phyloP scores from a whole-genome alignment of 2,329 filamentous ascomycete species.

The Ophiosphaerella narmari region DNA sequence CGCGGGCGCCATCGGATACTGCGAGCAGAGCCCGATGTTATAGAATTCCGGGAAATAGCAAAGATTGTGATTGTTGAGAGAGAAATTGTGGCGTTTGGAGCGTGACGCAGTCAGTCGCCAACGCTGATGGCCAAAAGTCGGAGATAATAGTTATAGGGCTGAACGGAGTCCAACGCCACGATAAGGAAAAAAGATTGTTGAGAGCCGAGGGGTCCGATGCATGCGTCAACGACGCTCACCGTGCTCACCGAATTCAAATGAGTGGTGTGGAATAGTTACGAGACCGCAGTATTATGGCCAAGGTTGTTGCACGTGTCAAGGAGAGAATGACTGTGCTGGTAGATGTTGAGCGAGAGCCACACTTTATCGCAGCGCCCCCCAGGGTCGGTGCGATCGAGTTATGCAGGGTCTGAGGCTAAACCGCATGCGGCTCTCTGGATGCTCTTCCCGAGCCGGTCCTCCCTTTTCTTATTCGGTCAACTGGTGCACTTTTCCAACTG shows the following conservation, averaged over 20 bases:
- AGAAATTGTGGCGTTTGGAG: background rate
- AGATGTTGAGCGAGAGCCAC: conserved; percentile 10
- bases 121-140: conserved; percentile 12
- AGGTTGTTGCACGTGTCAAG: background rate
- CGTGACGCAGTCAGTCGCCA: conserved; percentile 3
- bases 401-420: conserved; percentile 21
- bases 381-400: background rate
- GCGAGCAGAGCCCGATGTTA: background rate
- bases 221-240: background rate
- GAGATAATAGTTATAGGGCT: conserved; percentile 9
- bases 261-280: background rate
- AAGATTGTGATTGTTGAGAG: too few relatives aligned
- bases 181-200: conserved; percentile 13
- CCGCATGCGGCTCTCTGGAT: conserved; percentile 6
- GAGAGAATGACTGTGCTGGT: background rate
- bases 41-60: background rate
- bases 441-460: conserved; percentile 4
- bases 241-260: background rate
- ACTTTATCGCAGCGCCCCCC: conserved; percentile 9
- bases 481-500: background rate
- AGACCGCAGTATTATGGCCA: background rate
- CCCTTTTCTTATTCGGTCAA: conserved; percentile 1
- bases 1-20: conserved; percentile 34
- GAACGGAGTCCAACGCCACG: conserved; percentile 12
- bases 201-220: conserved; percentile 2